Percentiles rank a stretch among this genome's conserved stretches.
phyloP scores from a whole-genome alignment of 2,329 filamentous ascomycete genomes.

The Penicillium sp. region DNA sequence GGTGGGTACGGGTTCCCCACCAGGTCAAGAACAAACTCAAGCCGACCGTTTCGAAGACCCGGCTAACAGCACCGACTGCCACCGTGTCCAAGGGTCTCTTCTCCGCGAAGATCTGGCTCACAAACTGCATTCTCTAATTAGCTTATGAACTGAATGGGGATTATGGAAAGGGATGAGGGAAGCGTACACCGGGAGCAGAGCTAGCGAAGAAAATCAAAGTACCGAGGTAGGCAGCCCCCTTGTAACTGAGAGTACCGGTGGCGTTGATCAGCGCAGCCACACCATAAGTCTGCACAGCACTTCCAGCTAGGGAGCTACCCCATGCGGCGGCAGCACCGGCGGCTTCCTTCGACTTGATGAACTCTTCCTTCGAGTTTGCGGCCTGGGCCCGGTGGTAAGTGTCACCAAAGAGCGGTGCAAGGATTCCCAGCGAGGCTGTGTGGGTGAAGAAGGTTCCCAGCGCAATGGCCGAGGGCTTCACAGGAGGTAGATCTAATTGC shows the following conservation, averaged over 20 bases:
- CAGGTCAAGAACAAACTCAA: constrained; percentile 90
- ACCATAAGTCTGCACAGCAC: constrained; percentile 84
- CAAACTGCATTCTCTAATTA: constrained; percentile 59
- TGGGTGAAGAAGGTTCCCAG: constrained; percentile 97
- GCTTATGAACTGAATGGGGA: neutral
- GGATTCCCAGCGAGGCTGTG: constrained; percentile 80
- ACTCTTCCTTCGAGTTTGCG: constrained; percentile 95
- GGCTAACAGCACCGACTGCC: constrained; percentile 78
- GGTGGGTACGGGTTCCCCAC: constrained; percentile 96
- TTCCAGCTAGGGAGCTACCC: constrained; percentile 87
- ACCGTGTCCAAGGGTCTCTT: constrained; percentile 90
- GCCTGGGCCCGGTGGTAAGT: constrained; percentile 90
- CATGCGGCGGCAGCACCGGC: constrained; percentile 82
- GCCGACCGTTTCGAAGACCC: constrained; percentile 89
- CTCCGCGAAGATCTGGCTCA: constrained; percentile 84
- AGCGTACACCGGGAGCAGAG: constrained; percentile 78
- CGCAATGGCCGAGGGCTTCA: constrained; percentile 97
- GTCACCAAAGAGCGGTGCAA: constrained; percentile 87
- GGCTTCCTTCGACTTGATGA: constrained; percentile 89
- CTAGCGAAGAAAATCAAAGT: constrained; percentile 88
- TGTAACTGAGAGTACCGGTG: constrained; percentile 92
- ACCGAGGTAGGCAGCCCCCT: constrained; percentile 93
- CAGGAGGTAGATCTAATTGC: constrained; percentile 66
- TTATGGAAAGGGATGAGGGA: neutral
- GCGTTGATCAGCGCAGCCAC: constrained; percentile 90